Conservation (phyloP, 179 eudicot species). For the Spinacia oleracea region DNA sequence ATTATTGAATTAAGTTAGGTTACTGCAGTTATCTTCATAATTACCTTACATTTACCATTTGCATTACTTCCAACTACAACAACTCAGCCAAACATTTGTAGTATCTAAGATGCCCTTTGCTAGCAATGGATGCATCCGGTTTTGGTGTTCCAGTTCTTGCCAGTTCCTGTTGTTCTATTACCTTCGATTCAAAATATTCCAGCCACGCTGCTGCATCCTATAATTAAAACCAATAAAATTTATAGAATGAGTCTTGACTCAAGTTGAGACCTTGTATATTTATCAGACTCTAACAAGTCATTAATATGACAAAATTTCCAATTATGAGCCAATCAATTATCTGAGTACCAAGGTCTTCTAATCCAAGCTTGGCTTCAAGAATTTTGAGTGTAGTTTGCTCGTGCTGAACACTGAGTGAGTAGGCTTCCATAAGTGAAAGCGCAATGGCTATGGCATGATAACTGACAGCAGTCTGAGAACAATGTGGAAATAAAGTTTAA, state of each 20-base stretch:
- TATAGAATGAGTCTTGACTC: slow-evolving; percentile 19
- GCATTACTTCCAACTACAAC: slow-evolving; percentile 23
- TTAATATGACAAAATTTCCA: not conserved
- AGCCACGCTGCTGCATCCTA: slow-evolving; percentile 99
- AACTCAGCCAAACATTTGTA: slow-evolving; percentile 43
- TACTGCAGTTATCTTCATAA: slow-evolving; percentile 11
- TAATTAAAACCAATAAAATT: slow-evolving; percentile 17
- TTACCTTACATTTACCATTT: slow-evolving; percentile 22
- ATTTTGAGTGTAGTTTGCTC: slow-evolving; percentile 95
- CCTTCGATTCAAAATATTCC: slow-evolving; percentile 96
- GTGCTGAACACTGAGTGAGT: slow-evolving; percentile 94
- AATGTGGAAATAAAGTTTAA: not conserved
- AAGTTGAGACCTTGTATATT: not conserved
- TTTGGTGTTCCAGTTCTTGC: slow-evolving; percentile 93
- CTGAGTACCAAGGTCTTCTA: slow-evolving; percentile 98
- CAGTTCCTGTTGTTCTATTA: slow-evolving; percentile 94
- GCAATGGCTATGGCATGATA: slow-evolving; percentile 99
- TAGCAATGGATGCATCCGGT: slow-evolving; percentile 96
- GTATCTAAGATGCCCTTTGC: slow-evolving; percentile 99
- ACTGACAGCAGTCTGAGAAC: slow-evolving; percentile 99
- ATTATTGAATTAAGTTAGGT: slow-evolving; percentile 6
- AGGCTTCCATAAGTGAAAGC: slow-evolving; percentile 98
- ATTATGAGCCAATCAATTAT: slow-evolving; percentile 32
- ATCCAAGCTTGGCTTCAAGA: slow-evolving; percentile 91
- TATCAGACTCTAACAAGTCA: not conserved